These are phyloP conservation scores for Ogataea trehaloabstinens DNA, from an alignment of 805 yeast genomes.

Conservation along the genomic window DNA sequence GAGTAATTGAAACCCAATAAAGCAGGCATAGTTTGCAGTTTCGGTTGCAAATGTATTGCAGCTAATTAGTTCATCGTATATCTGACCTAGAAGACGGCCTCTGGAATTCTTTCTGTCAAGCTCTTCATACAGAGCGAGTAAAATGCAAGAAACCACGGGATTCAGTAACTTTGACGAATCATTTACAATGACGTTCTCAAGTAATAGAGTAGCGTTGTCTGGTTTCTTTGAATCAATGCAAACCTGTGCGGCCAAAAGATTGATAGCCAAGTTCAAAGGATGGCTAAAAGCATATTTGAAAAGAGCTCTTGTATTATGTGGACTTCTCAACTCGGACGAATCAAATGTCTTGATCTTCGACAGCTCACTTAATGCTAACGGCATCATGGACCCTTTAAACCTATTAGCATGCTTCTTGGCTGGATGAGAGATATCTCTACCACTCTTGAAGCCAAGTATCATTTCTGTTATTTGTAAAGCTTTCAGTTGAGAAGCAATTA, in stretches of 20 bases:
- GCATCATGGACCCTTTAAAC: constrained; percentile 26
- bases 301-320: constrained; percentile 30
- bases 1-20: constrained; percentile 37
- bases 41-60: constrained; percentile 11
- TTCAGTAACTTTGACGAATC: constrained; percentile 12
- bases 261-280: constrained; percentile 30
- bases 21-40: constrained; percentile 30
- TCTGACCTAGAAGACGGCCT: constrained; percentile 29
- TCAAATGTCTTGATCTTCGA: constrained; percentile 19
- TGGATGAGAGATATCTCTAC: constrained; percentile 28
- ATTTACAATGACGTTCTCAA: constrained; percentile 32
- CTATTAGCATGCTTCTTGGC: constrained; percentile 16
- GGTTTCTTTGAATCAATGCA: constrained; percentile 28
- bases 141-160: constrained; percentile 51
- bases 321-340: constrained; percentile 11
- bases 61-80: constrained; percentile 25
- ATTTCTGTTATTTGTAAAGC: constrained; percentile 43
- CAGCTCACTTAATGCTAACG: constrained; percentile 23
- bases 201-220: constrained; percentile 33
- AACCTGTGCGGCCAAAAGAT: constrained; percentile 36
- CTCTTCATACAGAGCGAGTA: constrained; percentile 49
- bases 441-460: constrained; percentile 39
- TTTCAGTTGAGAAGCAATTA: constrained; percentile 40
- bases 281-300: constrained; percentile 34
- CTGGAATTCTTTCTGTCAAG: constrained; percentile 38